Conservation (phyloP, 495 filamentous ascomycete genomes). For the Tuber magnatum region DNA sequence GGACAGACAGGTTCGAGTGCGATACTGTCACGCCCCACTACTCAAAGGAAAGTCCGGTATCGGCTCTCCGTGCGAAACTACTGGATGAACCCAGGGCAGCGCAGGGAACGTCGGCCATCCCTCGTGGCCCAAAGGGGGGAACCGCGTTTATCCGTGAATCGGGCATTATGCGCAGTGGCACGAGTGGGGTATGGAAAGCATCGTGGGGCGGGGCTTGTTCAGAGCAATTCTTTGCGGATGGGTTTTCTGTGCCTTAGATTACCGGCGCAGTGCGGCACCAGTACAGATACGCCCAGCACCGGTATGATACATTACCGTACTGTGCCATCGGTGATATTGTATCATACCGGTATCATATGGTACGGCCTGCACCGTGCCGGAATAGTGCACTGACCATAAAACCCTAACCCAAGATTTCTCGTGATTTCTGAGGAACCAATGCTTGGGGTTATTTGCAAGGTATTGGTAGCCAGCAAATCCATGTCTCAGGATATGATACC, state of each 20-base stretch:
- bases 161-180: not conserved
- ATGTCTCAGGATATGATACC: not conserved
- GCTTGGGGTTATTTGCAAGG: not conserved
- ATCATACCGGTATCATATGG: not conserved
- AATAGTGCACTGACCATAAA: not conserved
- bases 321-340: not conserved
- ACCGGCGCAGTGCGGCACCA: not conserved
- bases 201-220: not conserved
- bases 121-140: not conserved
- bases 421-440: not conserved
- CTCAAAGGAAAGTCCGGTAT: not conserved
- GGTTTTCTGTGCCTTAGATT: not conserved
- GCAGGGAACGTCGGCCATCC: not conserved
- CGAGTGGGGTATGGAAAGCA: not conserved
- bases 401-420: constrained; percentile 2
- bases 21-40: not conserved
- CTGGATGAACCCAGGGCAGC: not conserved
- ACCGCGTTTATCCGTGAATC: not conserved
- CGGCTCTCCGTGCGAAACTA: not conserved
- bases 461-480: not conserved
- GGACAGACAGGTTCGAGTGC: not conserved
- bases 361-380: not conserved
- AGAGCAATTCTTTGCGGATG: not conserved
- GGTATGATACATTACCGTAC: no score
- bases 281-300: not conserved